Conservation (phyloP, 495 filamentous ascomycete species). For the Penicillium atrosanguineum region DNA sequence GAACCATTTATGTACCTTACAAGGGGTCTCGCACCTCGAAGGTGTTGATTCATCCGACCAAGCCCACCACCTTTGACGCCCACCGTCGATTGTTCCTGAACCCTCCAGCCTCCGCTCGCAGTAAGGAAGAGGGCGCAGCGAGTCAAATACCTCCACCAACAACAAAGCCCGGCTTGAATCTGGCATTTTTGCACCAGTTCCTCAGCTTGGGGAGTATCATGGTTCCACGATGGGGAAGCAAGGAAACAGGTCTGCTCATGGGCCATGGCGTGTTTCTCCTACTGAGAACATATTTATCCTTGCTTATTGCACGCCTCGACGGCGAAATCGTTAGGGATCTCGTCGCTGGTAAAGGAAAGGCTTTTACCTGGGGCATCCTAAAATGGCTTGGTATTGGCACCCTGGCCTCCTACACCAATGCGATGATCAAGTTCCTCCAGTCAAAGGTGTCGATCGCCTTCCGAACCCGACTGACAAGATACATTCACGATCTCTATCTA, state of each 20-base stretch:
- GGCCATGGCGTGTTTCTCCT: conserved; percentile 70
- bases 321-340: conserved; percentile 96
- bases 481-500: conserved; percentile 96
- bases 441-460: conserved; percentile 98
- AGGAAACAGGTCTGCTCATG: conserved; percentile 85
- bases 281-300: conserved; percentile 87
- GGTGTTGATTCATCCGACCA: conserved; percentile 90
- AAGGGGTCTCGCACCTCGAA: conserved; percentile 75
- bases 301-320: conserved; percentile 89
- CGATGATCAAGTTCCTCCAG: conserved; percentile 97
- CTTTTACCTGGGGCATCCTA: conserved; percentile 83
- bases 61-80: conserved; percentile 91
- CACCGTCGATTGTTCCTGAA: conserved; percentile 92
- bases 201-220: conserved; percentile 93
- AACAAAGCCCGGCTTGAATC: conserved; percentile 87
- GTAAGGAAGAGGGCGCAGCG: conserved; percentile 61
- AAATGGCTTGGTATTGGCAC: conserved; percentile 76
- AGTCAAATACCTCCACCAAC: conserved; percentile 77
- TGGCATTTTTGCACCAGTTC: conserved; percentile 98
- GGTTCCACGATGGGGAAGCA: conserved; percentile 92
- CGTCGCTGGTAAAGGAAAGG: conserved; percentile 85
- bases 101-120: conserved; percentile 73
- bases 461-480: conserved; percentile 90
- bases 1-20: conserved; percentile 94
- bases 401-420: conserved; percentile 88